Evolutionary conservation across 768 basidiomycete genomes (phyloP), one percentile per base, ranked within the genome.

Genomic region (Leucocoprinus sp.): DNA sequence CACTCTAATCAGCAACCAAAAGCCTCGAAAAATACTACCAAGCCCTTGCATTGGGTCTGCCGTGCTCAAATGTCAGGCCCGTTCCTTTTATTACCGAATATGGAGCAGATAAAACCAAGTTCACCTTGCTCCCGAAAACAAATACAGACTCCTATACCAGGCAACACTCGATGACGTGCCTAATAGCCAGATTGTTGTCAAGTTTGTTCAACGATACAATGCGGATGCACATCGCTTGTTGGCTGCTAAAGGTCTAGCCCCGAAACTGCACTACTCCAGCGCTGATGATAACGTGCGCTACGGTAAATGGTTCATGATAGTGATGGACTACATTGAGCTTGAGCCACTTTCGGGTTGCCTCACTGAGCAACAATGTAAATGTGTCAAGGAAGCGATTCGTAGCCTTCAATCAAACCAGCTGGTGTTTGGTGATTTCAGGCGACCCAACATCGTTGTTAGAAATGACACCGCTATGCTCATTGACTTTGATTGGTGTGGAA

Each of bases 401-500:
- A 0, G 38, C 17, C 19, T 50, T 4, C 49, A 50, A 35, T 15
- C 12, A 14, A 7, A 38, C 2, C 3, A 28, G 5, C 37, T 42
- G 6, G 50, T 48, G 9, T 52, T 52, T 29, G 50, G 50, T 2
- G 50, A 52, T 27, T 42, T 52, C 17, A 41, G 47, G 14, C n/a
- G 12, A n/a, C 37, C 46, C 8, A 52, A 52, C 18, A 28, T 54
- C 31, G 31, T 51, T 18, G 8, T 43, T 17, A 15, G 14, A 15
- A 35, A 23, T 8, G 41, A 43, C 4, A 12, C 37, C 12, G 34
- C 41, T 4, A 43, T 36, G 42, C 26, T 48, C 4, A 39, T 52
- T 19, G 50, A 52, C 28, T 52, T 52, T 35, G 50, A 52, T 27
- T 48, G 46, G 50, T 31, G 31, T n/a, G 31, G 31, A n/a, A 31